Evolutionary conservation across 2,329 filamentous ascomycete species (phyloP).

Genomic region (Fusarium sp.): DNA sequence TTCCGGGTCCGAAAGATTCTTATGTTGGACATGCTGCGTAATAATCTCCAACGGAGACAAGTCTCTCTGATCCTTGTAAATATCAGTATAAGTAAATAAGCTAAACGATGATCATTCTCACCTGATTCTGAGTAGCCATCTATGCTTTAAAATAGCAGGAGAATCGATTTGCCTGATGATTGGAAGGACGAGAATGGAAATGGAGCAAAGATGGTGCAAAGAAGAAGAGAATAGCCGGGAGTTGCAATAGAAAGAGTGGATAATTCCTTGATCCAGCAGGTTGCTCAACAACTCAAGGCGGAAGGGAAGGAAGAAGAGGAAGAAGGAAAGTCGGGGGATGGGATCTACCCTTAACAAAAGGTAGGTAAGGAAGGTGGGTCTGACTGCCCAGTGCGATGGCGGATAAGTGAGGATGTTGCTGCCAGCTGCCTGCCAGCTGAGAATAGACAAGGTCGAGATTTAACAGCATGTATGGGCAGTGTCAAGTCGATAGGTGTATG

Average conservation of each 20-base stretch:
- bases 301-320: too few relatives aligned
- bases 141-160: too few relatives aligned
- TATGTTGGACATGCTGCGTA: constrained; percentile 22
- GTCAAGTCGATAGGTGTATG: not conserved
- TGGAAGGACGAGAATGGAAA: not conserved
- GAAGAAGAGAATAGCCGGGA: not conserved
- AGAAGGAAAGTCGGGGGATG: not conserved
- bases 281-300: not conserved
- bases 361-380: not conserved
- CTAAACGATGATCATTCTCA: not conserved
- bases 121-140: constrained; percentile 16
- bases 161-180: not conserved
- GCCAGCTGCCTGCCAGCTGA: constrained; percentile 19
- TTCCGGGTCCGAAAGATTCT: not conserved
- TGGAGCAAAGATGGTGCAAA: too few relatives aligned
- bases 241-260: not conserved
- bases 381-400: not conserved
- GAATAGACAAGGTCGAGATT: not conserved
- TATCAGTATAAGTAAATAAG: constrained; percentile 5
- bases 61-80: constrained; percentile 5
- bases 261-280: not conserved
- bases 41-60: constrained; percentile 18
- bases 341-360: not conserved
- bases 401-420: not conserved
- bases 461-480: not conserved